These are phyloP conservation scores for Colletotrichum chlorophyti DNA, from an alignment of 2,329 filamentous ascomycete species.

Conservation along the genomic window DNA sequence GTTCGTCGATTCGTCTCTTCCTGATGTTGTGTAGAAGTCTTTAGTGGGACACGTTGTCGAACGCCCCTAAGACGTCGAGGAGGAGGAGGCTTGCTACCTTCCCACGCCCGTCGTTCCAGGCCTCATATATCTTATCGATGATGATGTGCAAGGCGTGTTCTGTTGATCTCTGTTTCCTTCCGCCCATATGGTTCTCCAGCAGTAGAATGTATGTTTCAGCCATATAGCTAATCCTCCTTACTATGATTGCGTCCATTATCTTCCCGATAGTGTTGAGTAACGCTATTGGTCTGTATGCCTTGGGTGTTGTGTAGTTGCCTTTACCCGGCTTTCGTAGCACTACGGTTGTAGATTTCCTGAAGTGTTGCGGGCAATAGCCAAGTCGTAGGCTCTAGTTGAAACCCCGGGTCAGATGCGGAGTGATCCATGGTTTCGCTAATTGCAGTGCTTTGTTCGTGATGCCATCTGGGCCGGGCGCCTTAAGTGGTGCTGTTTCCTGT, in stretches of 20 bases:
- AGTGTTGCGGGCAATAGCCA: constrained; percentile 30
- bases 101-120: neutral
- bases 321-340: constrained; percentile 30
- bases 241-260: constrained; percentile 25
- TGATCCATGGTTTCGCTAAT: constrained; percentile 23
- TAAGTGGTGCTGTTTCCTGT: constrained; percentile 30
- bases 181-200: constrained; percentile 11
- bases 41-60: constrained; percentile 27
- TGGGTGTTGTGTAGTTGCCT: constrained; percentile 29
- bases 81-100: constrained; percentile 26
- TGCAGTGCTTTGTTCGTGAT: constrained; percentile 32
- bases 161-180: constrained; percentile 17
- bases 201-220: constrained; percentile 13
- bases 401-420: constrained; percentile 20
- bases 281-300: constrained; percentile 31
- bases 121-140: constrained; percentile 26
- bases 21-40: constrained; percentile 28
- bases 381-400: constrained; percentile 30
- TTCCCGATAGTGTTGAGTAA: constrained; percentile 23
- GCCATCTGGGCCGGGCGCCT: constrained; percentile 28
- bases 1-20: constrained; percentile 3
- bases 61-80: constrained; percentile 28
- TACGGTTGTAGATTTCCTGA: constrained; percentile 28
- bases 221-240: constrained; percentile 20
- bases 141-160: constrained; percentile 27